Conservation (phyloP, 2,329 filamentous ascomycete genomes). For the Monilinia laxa region DNA sequence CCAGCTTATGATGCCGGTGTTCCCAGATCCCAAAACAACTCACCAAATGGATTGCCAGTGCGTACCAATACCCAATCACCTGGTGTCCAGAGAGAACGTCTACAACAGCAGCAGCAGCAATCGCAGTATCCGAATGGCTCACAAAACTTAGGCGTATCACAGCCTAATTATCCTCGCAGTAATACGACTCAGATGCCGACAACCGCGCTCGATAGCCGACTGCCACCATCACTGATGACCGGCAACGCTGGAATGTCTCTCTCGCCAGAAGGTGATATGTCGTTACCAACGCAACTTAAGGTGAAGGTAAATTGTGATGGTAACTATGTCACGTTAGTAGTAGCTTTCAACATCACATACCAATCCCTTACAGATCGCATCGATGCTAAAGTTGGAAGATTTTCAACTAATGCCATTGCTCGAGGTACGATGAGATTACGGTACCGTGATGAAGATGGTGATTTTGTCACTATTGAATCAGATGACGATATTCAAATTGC, state of each 20-base stretch:
- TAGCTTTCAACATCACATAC: slow-evolving; percentile 92
- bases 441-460: slow-evolving; percentile 89
- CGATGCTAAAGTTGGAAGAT: slow-evolving; percentile 87
- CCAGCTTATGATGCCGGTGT: slow-evolving; percentile 60
- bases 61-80: slow-evolving; percentile 71
- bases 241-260: slow-evolving; percentile 23
- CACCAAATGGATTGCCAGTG: slow-evolving; percentile 67
- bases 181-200: slow-evolving; percentile 37
- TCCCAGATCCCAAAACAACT: slow-evolving; percentile 78
- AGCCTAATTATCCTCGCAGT: slow-evolving; percentile 41
- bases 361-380: slow-evolving; percentile 92
- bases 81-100: slow-evolving; percentile 61
- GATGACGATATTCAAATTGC: slow-evolving; percentile 97
- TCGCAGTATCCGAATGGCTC: slow-evolving; percentile 40
- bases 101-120: slow-evolving; percentile 41
- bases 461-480: slow-evolving; percentile 88
- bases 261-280: slow-evolving; percentile 49
- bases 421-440: slow-evolving; percentile 81
- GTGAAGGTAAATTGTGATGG: slow-evolving; percentile 92
- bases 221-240: slow-evolving; percentile 47
- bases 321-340: slow-evolving; percentile 93
- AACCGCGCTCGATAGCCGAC: slow-evolving; percentile 40
- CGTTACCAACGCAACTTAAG: slow-evolving; percentile 75
- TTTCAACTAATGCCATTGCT: slow-evolving; percentile 80
- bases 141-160: slow-evolving; percentile 20